Conservation (phyloP, 2,329 filamentous ascomycete species). For the Orbilia javanica region DNA sequence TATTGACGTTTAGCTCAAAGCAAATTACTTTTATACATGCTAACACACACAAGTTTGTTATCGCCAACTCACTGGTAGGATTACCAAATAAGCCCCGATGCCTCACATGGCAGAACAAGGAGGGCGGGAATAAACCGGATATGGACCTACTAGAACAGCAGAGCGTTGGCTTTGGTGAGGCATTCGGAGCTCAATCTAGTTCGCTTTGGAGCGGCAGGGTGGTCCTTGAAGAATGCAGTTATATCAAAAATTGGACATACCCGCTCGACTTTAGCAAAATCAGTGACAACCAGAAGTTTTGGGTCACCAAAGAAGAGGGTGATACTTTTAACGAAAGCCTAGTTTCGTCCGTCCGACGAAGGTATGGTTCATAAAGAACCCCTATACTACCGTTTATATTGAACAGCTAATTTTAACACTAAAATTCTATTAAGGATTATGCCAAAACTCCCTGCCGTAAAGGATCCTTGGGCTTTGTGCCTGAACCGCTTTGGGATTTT, state of each 20-base stretch:
- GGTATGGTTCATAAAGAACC: neutral
- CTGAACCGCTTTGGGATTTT: neutral
- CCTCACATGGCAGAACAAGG: neutral
- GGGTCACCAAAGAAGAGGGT: neutral
- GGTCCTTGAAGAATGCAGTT: neutral
- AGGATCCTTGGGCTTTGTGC: neutral
- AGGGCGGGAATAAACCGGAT: neutral
- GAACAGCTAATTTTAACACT: neutral
- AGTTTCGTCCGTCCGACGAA: neutral
- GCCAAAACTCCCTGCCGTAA: neutral
- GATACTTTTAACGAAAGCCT: neutral
- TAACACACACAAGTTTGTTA: too few species aligned
- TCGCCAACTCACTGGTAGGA: neutral
- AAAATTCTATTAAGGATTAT: neutral
- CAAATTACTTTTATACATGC: too few species aligned
- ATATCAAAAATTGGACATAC: neutral
- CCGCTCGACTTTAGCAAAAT: neutral
- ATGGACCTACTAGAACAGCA: neutral
- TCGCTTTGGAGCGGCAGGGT: neutral
- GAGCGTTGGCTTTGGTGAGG: neutral
- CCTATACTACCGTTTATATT: neutral
- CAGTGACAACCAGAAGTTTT: neutral
- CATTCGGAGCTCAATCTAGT: neutral
- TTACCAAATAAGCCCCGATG: neutral
- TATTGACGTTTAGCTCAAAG: too few species aligned